Conservation (phyloP, 148 eudicot genomes). For the Dysphania ambrosioides region DNA sequence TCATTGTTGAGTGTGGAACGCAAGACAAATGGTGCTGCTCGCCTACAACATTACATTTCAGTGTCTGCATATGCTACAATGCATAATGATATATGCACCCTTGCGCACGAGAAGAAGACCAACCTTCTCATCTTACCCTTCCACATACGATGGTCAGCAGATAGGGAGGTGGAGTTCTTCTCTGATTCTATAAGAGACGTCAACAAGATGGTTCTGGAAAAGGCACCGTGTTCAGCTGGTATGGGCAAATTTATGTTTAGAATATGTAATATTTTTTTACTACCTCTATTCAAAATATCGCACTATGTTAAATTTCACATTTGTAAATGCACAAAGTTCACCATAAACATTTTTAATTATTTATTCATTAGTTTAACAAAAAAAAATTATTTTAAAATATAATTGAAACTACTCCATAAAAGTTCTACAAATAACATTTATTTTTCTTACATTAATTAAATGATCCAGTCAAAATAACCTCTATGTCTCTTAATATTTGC, state of each 20-base stretch:
- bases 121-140: constrained; percentile 17
- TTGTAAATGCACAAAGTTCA: too few relatives aligned
- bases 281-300: too few relatives aligned
- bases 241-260: background rate
- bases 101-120: constrained; percentile 16
- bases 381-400: too few relatives aligned
- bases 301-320: too few relatives aligned
- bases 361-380: too few relatives aligned
- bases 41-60: constrained; percentile 21
- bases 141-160: constrained; percentile 8
- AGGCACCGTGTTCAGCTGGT: constrained; percentile 50
- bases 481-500: too few relatives aligned
- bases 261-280: too few relatives aligned
- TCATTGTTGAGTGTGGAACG: constrained; percentile 18
- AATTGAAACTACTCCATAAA: too few relatives aligned
- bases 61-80: constrained; percentile 23
- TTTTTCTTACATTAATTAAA: too few relatives aligned
- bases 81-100: constrained; percentile 21
- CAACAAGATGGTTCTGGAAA: constrained; percentile 39
- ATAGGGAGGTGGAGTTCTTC: background rate
- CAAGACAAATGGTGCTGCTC: constrained; percentile 12
- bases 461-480: too few relatives aligned
- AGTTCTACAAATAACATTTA: too few relatives aligned
- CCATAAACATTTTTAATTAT: too few relatives aligned
- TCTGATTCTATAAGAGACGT: constrained; percentile 25